Base-by-base conservation (phyloP, 1,284 basidiomycete genomes). In the Pascua sp. region DNA sequence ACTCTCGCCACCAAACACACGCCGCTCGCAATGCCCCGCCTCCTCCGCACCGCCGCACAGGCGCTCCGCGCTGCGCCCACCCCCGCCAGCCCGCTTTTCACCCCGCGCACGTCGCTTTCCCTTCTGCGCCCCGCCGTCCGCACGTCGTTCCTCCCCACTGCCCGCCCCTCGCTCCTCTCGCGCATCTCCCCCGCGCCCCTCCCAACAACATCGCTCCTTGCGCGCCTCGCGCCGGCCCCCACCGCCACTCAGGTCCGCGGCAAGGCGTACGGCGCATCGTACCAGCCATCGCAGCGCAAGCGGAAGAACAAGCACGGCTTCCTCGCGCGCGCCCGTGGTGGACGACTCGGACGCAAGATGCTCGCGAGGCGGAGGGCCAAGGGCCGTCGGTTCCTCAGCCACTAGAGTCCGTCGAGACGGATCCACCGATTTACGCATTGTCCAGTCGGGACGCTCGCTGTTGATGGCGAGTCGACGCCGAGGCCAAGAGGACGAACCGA, bases 221-320 rank as follows among this genome's bases (percentile, higher is more conserved):
- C 55, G 37, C 55, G 57, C 47, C 39, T 59, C 15, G 24, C 45
- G 12, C 57, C 46, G 41, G 44, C 40, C n/a, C 32, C 40, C 16
- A 37, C 36, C 38, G 47, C 40, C 13, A 53, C 50, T 17, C 71
- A 73, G 59, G 57, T 68, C 48, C 67, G 75, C 53, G 50, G 55
- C 39, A 61, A 55, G 18, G 65, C 73, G 0, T 79, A 78, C 60
- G 90, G 90, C 39, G 81, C 83, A 39, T 88, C 91, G 74, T 95
- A 93, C 72, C 90, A 93, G 71, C 91, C 91, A 3, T 90, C 87
- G 0, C 90, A 92, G 78, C 81, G 90, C 50, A 89, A 89, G 72
- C 80, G 91, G 50, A 95, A 95, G 80, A 83, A 89, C 61, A 89
- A 87, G 75, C 90, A 92, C 71, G 91, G 91, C 10, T 95, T 92